Evolutionary conservation across 2,329 filamentous ascomycete species (phyloP).

Genomic region (Stromatinia cepivora): DNA sequence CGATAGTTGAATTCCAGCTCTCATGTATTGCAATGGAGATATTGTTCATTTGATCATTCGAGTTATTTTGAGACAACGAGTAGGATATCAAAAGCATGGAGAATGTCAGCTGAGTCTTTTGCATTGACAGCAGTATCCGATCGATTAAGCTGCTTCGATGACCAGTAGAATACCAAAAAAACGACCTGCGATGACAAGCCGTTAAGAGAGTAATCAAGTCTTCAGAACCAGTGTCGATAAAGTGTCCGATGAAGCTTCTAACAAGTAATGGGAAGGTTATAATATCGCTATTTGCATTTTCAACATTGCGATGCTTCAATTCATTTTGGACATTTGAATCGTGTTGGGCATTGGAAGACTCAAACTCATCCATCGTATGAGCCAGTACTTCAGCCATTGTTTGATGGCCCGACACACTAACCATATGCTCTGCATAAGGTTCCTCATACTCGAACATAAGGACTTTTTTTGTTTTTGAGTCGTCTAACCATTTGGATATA

Average conservation of each 20-base stretch:
- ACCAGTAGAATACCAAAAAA: background rate
- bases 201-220: background rate
- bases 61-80: constrained; percentile 13
- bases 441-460: constrained; percentile 5
- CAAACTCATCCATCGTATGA: background rate
- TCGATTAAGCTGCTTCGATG: background rate
- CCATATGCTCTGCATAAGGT: background rate
- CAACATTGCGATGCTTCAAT: no score
- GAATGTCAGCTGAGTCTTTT: constrained; percentile 45
- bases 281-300: background rate
- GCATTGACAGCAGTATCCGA: background rate
- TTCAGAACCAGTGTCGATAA: background rate
- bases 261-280: background rate
- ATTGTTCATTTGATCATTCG: constrained; percentile 22
- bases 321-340: background rate
- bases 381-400: background rate
- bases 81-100: constrained; percentile 46
- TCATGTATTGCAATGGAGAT: constrained; percentile 48
- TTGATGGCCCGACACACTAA: background rate
- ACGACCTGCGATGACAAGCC: constrained; percentile 6
- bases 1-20: constrained; percentile 48
- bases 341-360: background rate
- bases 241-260: background rate
- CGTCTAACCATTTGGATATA: background rate
- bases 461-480: background rate